Evolutionary conservation across 805 yeast genomes (phyloP).

Genomic region (Wickerhamomyces sydowiorum): DNA sequence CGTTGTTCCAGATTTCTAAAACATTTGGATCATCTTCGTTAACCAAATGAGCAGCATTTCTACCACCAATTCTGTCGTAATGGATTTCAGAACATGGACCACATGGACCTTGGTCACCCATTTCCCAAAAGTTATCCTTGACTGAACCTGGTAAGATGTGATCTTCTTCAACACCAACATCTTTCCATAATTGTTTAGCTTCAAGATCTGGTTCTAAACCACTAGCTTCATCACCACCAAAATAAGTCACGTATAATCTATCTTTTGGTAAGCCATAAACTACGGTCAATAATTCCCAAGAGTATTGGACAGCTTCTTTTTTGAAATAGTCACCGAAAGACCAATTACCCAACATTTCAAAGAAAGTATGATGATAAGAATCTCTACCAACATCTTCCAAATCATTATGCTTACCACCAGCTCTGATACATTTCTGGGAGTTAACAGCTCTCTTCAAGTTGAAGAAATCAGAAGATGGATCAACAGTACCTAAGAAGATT

Average conservation of each 20-base stretch:
- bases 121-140: conserved; percentile 97
- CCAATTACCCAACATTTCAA: conserved; percentile 99
- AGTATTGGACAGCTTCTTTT: conserved; percentile 79
- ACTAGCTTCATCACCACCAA: conserved; percentile 81
- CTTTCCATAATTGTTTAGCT: conserved; percentile 82
- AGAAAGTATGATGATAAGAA: conserved; percentile 96
- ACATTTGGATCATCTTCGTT: conserved; percentile 98
- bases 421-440: conserved; percentile 98
- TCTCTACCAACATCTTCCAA: conserved; percentile 98
- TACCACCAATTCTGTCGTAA: conserved; percentile 96
- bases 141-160: conserved; percentile 91
- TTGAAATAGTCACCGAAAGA: conserved; percentile 99
- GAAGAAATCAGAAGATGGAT: conserved; percentile 86
- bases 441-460: conserved; percentile 83
- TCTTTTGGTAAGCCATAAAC: conserved; percentile 76
- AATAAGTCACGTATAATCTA: conserved; percentile 91
- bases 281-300: conserved; percentile 88
- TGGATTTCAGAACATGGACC: conserved; percentile 99
- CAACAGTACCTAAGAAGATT: conserved; percentile 94
- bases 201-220: conserved; percentile 93
- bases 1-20: conserved; percentile 96
- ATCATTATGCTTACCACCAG: conserved; percentile 98
- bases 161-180: conserved; percentile 83
- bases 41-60: conserved; percentile 88
- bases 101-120: conserved; percentile 99